Conservation (phyloP, 2,329 filamentous ascomycete species). For the Penicillium crustosum region DNA sequence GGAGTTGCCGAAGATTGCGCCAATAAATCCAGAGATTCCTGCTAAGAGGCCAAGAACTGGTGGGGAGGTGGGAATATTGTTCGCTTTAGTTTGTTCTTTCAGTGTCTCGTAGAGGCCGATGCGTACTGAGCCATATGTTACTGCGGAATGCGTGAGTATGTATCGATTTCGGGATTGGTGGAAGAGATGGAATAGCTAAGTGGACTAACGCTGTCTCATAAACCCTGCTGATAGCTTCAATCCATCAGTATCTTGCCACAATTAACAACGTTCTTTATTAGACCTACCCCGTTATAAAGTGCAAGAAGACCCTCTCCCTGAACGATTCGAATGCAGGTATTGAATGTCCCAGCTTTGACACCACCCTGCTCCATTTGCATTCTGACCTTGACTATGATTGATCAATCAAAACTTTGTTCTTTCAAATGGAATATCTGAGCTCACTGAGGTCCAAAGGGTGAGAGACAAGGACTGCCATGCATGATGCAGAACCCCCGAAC, state of each 20-base stretch:
- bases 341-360: conserved; percentile 14
- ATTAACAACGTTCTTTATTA: neutral
- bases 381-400: conserved; percentile 24
- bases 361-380: conserved; percentile 23
- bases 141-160: conserved; percentile 5
- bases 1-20: conserved; percentile 26
- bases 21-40: conserved; percentile 21
- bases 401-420: neutral
- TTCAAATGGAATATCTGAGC: neutral
- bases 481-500: conserved; percentile 30
- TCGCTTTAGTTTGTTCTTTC: conserved; percentile 15
- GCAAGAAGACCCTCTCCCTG: conserved; percentile 18
- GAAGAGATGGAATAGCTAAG: neutral
- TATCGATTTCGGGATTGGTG: neutral
- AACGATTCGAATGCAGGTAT: conserved; percentile 21
- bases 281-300: conserved; percentile 24
- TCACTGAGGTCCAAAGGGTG: conserved; percentile 28
- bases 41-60: conserved; percentile 19
- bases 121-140: conserved; percentile 29
- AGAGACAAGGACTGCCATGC: conserved; percentile 29
- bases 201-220: conserved; percentile 21
- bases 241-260: neutral
- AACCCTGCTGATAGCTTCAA: conserved; percentile 25
- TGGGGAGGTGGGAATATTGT: conserved; percentile 9
- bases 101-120: conserved; percentile 28